A percentile compares a stretch with the other conserved stretches of the same genome.
phyloP scores from a whole-genome alignment of 306 rosid species.

The Rosa chinensis region DNA sequence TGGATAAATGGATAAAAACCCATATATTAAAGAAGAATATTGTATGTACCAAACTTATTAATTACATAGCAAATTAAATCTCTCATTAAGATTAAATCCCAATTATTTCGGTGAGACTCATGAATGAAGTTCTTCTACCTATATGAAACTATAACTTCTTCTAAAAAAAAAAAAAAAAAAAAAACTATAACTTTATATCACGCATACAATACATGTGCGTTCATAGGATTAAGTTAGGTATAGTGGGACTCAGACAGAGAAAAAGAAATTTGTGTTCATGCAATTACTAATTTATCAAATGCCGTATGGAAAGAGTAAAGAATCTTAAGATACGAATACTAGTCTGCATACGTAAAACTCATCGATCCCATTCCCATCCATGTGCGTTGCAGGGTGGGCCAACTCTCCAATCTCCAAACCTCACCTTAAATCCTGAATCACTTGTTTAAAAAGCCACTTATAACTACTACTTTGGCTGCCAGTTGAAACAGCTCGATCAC shows the following conservation, averaged over 20 bases:
- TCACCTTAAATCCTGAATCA: background rate
- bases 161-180: too few species aligned
- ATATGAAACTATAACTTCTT: too few species aligned
- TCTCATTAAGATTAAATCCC: background rate
- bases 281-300: background rate
- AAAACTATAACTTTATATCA: too few species aligned
- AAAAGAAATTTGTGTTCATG: background rate
- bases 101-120: background rate
- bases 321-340: background rate
- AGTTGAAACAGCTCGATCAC: constrained; percentile 8
- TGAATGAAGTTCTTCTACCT: background rate
- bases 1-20: too few species aligned
- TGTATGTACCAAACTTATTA: too few species aligned
- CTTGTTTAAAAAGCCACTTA: background rate
- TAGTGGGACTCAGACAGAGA: background rate
- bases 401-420: background rate
- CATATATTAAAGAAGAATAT: too few species aligned
- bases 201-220: background rate
- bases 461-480: background rate
- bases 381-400: constrained; percentile 13
- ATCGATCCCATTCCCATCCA: background rate
- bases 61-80: too few species aligned
- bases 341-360: background rate
- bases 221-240: background rate
- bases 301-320: background rate